These are phyloP conservation scores for Debaryomycetaceae sp. DNA, from an alignment of 1,139 yeast species.

Conservation along the genomic window DNA sequence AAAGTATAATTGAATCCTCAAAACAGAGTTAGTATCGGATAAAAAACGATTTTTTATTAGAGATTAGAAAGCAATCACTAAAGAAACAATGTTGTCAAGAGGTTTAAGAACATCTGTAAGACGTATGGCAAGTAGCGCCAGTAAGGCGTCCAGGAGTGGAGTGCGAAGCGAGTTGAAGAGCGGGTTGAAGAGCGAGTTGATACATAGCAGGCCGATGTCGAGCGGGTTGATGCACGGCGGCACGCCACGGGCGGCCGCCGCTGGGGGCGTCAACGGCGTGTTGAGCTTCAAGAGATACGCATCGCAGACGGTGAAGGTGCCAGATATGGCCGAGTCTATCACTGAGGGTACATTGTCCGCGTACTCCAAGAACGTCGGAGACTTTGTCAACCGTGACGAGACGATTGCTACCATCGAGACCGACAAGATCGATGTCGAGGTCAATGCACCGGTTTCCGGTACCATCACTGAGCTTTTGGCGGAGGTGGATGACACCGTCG, in stretches of 20 bases:
- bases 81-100: constrained; percentile 20
- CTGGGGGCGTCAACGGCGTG: constrained; percentile 3
- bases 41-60: not conserved
- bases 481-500: constrained; percentile 86
- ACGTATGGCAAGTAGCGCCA: constrained; percentile 16
- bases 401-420: constrained; percentile 96
- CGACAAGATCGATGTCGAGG: constrained; percentile 96
- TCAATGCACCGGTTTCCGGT: constrained; percentile 92
- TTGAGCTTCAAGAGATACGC: constrained; percentile 35
- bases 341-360: constrained; percentile 94
- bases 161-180: not conserved
- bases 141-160: constrained; percentile 6
- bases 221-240: constrained; percentile 12
- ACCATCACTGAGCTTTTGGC: constrained; percentile 82
- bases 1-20: not conserved
- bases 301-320: constrained; percentile 72
- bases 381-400: constrained; percentile 83
- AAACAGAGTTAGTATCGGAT: not conserved
- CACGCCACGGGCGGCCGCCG: constrained; percentile 2
- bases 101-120: constrained; percentile 15
- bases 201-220: constrained; percentile 7
- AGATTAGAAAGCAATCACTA: not conserved
- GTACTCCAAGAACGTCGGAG: constrained; percentile 81
- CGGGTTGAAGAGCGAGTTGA: constrained; percentile 5
- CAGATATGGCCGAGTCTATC: constrained; percentile 98